Conservation (phyloP, 2,329 filamentous ascomycete species). For the Nigrospora oryzae region DNA sequence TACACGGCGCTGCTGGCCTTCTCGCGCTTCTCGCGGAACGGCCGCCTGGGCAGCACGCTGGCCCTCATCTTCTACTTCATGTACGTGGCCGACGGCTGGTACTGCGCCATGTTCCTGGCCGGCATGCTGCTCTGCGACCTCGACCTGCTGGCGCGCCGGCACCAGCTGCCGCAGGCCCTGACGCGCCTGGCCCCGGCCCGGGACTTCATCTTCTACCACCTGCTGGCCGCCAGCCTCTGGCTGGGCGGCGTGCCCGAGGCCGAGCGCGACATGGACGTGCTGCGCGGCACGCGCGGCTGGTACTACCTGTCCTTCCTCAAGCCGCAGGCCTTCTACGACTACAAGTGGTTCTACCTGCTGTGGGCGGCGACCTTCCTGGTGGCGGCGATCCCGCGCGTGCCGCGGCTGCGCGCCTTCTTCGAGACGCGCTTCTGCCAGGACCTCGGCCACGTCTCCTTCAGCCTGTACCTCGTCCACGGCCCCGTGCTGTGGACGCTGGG, state of each 20-base stretch:
- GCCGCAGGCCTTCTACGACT: conserved; percentile 56
- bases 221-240: conserved; percentile 44
- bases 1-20: conserved; percentile 51
- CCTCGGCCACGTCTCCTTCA: conserved; percentile 53
- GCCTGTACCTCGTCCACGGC: conserved; percentile 57
- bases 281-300: conserved; percentile 51
- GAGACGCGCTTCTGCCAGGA: conserved; percentile 51
- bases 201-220: conserved; percentile 38
- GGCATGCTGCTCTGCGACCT: conserved; percentile 57
- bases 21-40: conserved; percentile 42
- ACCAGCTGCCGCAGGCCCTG: conserved; percentile 42
- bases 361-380: conserved; percentile 51
- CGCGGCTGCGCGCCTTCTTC: conserved; percentile 49
- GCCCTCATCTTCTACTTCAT: conserved; percentile 56
- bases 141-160: conserved; percentile 41
- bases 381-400: conserved; percentile 45
- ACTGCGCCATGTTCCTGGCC: conserved; percentile 49
- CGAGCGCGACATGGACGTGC: conserved; percentile 33
- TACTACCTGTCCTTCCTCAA: conserved; percentile 51
- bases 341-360: conserved; percentile 62
- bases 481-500: conserved; percentile 51
- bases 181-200: conserved; percentile 36
- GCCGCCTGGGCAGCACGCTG: conserved; percentile 44
- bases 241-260: conserved; percentile 53
- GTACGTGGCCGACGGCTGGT: conserved; percentile 58